Evolutionary conservation across 78 protist genomes (phyloP).

Genomic region (Speleostelium caveatum): DNA sequence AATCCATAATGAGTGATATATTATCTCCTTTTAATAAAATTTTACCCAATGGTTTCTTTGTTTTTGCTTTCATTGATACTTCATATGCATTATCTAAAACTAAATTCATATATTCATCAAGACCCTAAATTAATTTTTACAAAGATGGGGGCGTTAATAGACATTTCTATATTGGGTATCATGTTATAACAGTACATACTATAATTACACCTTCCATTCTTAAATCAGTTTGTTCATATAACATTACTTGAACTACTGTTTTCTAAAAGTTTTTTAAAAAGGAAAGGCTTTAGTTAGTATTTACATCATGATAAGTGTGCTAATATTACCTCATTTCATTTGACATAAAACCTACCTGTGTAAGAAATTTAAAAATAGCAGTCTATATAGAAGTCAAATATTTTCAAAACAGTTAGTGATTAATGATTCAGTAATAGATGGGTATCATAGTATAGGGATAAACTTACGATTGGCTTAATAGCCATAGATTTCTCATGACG

Average conservation of each 20-base stretch:
- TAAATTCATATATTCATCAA: conserved; percentile 98
- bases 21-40: conserved; percentile 96
- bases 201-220: conserved; percentile 93
- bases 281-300: background rate
- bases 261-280: conserved; percentile 45
- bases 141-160: background rate
- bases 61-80: conserved; percentile 87
- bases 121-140: conserved; percentile 84
- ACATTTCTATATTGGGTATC: background rate
- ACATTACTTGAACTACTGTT: conserved; percentile 89
- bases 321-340: background rate
- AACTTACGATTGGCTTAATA: conserved; percentile 63
- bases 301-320: too few relatives aligned
- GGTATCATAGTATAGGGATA: background rate
- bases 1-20: conserved; percentile 88
- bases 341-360: background rate
- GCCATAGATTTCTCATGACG: conserved; percentile 29
- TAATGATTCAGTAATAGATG: too few relatives aligned
- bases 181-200: conserved; percentile 51
- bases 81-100: conserved; percentile 96
- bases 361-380: conserved; percentile 23
- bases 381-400: too few relatives aligned
- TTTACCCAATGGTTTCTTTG: conserved; percentile 87
- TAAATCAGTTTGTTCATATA: conserved; percentile 88
- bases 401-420: too few relatives aligned